Percentiles rank a stretch among this genome's conserved stretches.
phyloP scores from a whole-genome alignment of 306 rosid species.

The Prunus mongolica region DNA sequence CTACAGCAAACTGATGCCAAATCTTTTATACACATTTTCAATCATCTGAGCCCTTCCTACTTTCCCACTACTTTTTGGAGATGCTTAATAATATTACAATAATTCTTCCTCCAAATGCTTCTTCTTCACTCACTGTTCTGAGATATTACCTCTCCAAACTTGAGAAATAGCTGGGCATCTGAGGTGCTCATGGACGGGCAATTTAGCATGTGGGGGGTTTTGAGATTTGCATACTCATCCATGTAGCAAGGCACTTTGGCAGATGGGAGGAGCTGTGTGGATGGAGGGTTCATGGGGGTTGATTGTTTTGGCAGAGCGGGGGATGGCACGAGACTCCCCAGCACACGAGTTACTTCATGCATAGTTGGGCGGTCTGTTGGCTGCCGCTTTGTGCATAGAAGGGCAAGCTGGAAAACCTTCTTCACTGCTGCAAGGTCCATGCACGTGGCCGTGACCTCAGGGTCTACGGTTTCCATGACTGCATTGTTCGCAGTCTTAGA shows the following conservation, averaged over 20 bases:
- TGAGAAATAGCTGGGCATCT: conserved; percentile 83
- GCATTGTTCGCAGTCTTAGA: conserved; percentile 81
- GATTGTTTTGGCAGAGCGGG: conserved; percentile 30
- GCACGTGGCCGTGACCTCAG: conserved; percentile 73
- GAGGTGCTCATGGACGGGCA: conserved; percentile 90
- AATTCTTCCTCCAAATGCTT: background rate
- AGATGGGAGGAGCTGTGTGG: conserved; percentile 28
- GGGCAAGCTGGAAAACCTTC: conserved; percentile 84
- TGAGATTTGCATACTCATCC: conserved; percentile 82
- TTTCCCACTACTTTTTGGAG: conserved; percentile 8
- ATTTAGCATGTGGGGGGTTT: conserved; percentile 66
- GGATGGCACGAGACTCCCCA: conserved; percentile 52
- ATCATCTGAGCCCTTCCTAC: background rate
- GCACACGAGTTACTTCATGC: conserved; percentile 83
- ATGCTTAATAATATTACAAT: background rate
- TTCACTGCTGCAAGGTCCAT: conserved; percentile 75
- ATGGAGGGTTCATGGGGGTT: conserved; percentile 2
- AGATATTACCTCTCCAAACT: conserved; percentile 92
- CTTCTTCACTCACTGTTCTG: conserved; percentile 59
- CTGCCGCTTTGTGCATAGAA: conserved; percentile 76
- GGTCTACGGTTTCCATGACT: conserved; percentile 92
- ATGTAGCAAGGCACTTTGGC: conserved; percentile 53
- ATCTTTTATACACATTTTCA: conserved; percentile 40
- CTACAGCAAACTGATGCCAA: conserved; percentile 12
- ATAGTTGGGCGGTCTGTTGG: conserved; percentile 78